Percentiles rank a stretch among this genome's conserved stretches.
phyloP scores from a whole-genome alignment of 2,329 filamentous ascomycete genomes.

The Salinomyces thailandicus region DNA sequence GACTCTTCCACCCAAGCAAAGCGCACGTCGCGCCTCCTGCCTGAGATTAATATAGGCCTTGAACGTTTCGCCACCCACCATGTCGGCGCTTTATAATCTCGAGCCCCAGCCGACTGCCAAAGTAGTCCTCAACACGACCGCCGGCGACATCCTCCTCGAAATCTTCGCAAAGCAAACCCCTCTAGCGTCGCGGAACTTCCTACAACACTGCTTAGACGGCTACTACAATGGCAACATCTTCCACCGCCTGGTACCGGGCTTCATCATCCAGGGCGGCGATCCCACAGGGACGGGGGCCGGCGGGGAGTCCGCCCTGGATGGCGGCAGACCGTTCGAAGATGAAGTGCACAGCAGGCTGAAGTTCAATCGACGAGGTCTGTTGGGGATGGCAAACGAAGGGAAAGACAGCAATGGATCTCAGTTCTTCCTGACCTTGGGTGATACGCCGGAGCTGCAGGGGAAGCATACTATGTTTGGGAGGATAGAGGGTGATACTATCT shows the following conservation, averaged over 20 bases:
- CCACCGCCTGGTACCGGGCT: constrained; percentile 82
- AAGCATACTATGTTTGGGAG: constrained; percentile 92
- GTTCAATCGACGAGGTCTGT: constrained; percentile 78
- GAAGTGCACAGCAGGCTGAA: constrained; percentile 88
- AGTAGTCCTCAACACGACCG: constrained; percentile 78
- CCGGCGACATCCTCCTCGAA: constrained; percentile 81
- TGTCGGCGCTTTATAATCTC: constrained; percentile 88
- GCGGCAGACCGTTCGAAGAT: constrained; percentile 71
- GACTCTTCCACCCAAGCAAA: too few relatives aligned
- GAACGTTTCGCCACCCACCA: too few relatives aligned
- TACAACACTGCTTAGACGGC: constrained; percentile 87
- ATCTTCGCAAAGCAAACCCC: constrained; percentile 93
- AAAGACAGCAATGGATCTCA: constrained; percentile 78
- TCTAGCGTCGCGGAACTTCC: constrained; percentile 84
- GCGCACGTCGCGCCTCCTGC: too few relatives aligned
- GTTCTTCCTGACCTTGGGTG: constrained; percentile 87
- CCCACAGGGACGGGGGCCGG: constrained; percentile 87
- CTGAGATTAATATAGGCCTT: too few relatives aligned
- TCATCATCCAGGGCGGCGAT: constrained; percentile 90
- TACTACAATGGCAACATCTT: constrained; percentile 94
- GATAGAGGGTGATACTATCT: constrained; percentile 87
- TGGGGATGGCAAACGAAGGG: constrained; percentile 96
- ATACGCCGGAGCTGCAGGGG: constrained; percentile 72
- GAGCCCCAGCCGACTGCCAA: constrained; percentile 92
- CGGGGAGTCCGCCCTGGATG: constrained; percentile 84